phyloP scores from a whole-genome alignment of 208 protist genomes.

The Trypanosoma platydactyli region DNA sequence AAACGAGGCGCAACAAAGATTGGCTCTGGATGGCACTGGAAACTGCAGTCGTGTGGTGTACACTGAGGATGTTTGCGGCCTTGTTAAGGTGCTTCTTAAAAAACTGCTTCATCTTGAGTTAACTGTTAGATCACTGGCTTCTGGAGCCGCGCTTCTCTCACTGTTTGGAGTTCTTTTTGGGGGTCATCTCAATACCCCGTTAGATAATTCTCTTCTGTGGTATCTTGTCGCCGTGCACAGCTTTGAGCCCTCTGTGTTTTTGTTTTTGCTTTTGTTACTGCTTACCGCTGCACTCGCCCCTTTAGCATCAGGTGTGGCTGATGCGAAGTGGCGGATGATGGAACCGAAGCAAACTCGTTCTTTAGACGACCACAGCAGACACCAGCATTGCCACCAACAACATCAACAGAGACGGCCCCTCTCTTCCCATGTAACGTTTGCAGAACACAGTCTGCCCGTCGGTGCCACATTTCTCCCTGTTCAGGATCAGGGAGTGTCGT shows the following conservation, averaged over 20 bases:
- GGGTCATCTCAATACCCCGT: conserved; percentile 4
- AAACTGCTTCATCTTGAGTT: conserved; percentile 19
- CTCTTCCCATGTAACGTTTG: not conserved
- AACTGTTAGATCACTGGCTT: conserved; percentile 1
- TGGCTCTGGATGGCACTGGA: not conserved
- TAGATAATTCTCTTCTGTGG: conserved; percentile 18
- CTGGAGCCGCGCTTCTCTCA: not conserved
- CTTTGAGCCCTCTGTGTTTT: conserved; percentile 40
- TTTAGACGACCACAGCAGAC: not conserved
- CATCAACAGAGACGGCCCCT: not conserved
- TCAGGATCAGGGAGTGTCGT: too few relatives aligned
- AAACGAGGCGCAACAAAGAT: conserved; percentile 14
- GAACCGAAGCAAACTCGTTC: conserved; percentile 20
- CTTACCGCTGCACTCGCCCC: conserved; percentile 42
- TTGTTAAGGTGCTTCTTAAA: conserved; percentile 23
- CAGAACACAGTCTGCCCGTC: too few relatives aligned
- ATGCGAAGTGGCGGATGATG: conserved; percentile 33
- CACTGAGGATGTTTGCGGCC: not conserved
- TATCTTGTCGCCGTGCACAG: conserved; percentile 1
- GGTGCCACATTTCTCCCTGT: too few relatives aligned
- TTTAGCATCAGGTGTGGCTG: conserved; percentile 37
- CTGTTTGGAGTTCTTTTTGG: conserved; percentile 22
- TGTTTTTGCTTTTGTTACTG: conserved; percentile 46
- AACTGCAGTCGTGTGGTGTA: conserved; percentile 13
- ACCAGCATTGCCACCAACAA: not conserved